These are phyloP conservation scores for Alternaria sp. DNA, from an alignment of 2,329 filamentous ascomycete genomes.

Conservation along the genomic window DNA sequence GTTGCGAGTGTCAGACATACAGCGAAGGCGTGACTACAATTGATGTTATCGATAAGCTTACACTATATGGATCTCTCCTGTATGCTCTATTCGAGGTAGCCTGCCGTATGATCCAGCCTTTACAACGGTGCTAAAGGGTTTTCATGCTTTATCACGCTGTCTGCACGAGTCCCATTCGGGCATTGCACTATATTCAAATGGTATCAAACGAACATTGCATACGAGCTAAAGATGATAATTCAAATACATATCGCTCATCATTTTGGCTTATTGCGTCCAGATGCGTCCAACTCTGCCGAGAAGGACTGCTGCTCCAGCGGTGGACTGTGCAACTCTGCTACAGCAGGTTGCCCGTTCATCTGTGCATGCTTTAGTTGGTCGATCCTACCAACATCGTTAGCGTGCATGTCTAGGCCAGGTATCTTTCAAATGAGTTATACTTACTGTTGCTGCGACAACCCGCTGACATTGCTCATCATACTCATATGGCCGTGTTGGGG, in stretches of 20 bases:
- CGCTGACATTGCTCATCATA: conserved; percentile 23
- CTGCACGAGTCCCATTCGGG: background rate
- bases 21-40: background rate
- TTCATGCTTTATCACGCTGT: background rate
- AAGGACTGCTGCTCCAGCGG: conserved; percentile 27
- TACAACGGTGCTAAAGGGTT: background rate
- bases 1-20: background rate
- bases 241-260: background rate
- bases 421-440: background rate
- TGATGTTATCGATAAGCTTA: background rate
- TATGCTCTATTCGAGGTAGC: background rate
- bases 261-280: conserved; percentile 12
- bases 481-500: conserved; percentile 25
- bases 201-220: background rate
- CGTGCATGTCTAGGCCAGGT: background rate
- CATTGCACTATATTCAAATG: background rate
- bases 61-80: background rate
- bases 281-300: conserved; percentile 34
- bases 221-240: background rate
- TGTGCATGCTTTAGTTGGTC: conserved; percentile 29
- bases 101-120: background rate
- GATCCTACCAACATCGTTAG: conserved; percentile 18
- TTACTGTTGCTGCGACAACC: conserved; percentile 34
- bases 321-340: conserved; percentile 33
- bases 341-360: conserved; percentile 4